Base-by-base conservation (phyloP, 2,329 filamentous ascomycete genomes). In the Diaporthe longicolla region DNA sequence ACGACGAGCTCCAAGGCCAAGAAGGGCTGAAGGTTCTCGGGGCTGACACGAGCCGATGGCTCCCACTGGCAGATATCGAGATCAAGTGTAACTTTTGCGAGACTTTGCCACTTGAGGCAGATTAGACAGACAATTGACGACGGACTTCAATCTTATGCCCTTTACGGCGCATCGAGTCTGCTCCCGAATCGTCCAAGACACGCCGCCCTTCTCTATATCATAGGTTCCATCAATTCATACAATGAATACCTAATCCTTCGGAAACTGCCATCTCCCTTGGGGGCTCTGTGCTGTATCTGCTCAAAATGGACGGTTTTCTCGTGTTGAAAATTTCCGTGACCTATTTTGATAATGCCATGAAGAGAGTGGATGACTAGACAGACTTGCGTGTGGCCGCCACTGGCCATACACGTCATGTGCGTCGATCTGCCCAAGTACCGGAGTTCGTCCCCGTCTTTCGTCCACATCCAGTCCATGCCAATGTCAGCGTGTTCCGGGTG, bases 1-100 rank as follows among this genome's bases (percentile, higher is more conserved):
- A 78, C 2, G 75, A 73, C 79, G 78, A 73, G 48, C 48, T 11
- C 37, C 26, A 24, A 54, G 57, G 35, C 24, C 54, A 73, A 73
- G 52, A 73, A 54, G n/a, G 32, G 29, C 17, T 73, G 70, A 48
- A 24, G 4, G 1, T 65, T 13, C 6, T 40, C 26, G 0, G 29
- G 1, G 32, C 4, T 17, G 15, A 32, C 6, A 17, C 6, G 40
- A 7, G 2, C 40, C 15, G 40, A 43, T 43, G 40, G 40, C 40
- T 43, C 17, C 13, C 4, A n/a, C n/a, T n/a, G n/a, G n/a, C n/a
- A 17, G 40, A 19, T 43, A 19, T 43, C 4, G 17, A 43, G 7
- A 17, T 43, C 40, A 43, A 43, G 6, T 43, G 17, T 13, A 43
- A 43, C 40, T 43, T 43, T 4, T 43, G 15, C 4, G 13, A 43